Percentiles rank a stretch among this genome's conserved stretches.
These are phyloP conservation scores for Saturnispora ahearnii DNA, from an alignment of 805 yeast species.

Conservation along the genomic window DNA sequence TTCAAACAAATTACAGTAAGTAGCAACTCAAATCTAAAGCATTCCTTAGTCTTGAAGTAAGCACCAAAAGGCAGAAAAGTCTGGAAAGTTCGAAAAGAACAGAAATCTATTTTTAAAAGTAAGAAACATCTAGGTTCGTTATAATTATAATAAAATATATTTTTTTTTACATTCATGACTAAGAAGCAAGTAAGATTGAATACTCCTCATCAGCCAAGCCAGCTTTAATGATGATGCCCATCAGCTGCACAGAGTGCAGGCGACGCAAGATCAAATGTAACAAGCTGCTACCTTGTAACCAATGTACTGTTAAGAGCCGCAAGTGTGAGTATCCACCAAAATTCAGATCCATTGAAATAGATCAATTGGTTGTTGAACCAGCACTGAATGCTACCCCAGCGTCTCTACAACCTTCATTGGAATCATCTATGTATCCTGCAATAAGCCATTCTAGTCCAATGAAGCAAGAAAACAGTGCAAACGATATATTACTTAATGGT, in stretches of 20 bases:
- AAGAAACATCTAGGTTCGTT: no score
- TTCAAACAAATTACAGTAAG: no score
- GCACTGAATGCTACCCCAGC: neutral
- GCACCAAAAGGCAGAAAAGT: no score
- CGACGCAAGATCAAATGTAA: slow-evolving; percentile 30
- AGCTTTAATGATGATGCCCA: slow-evolving; percentile 22
- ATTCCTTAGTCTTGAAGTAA: no score
- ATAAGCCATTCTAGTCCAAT: neutral
- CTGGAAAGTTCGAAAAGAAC: no score
- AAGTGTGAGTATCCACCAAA: slow-evolving; percentile 39
- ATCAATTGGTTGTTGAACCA: slow-evolving; percentile 16
- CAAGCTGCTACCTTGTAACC: slow-evolving; percentile 35
- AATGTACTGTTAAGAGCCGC: slow-evolving; percentile 32
- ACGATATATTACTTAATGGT: neutral
- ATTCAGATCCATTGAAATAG: slow-evolving; percentile 35
- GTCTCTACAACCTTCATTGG: neutral
- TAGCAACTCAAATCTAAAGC: no score
- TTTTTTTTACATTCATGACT: no score
- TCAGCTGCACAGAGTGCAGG: slow-evolving; percentile 29
- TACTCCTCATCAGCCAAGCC: neutral
- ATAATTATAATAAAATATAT: no score
- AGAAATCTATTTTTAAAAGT: no score
- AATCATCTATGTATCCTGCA: neutral
- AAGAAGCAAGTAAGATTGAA: neutral
- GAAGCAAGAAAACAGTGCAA: neutral